Percentiles rank a stretch among this genome's conserved stretches.
These are phyloP conservation scores for Dipodascus geniculatus DNA, from an alignment of 805 yeast species.

Conservation along the genomic window DNA sequence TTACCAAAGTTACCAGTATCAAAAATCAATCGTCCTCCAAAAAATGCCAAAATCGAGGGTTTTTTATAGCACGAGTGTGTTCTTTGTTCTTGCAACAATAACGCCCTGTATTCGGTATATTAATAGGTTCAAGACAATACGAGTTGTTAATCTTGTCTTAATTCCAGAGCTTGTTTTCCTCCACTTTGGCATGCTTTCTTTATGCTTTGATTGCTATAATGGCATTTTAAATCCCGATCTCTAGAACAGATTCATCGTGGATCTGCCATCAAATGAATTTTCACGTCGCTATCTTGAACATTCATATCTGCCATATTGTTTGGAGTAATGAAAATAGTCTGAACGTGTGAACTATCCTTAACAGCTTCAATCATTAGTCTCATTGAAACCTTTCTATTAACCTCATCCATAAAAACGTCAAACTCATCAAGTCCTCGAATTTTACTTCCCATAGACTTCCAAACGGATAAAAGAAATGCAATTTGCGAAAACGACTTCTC, in stretches of 20 bases:
- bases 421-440: conserved; percentile 88
- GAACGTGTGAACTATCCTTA: conserved; percentile 52
- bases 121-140: background rate
- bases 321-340: conserved; percentile 88
- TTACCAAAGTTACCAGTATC: conserved; percentile 6
- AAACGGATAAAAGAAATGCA: conserved; percentile 73
- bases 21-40: too few relatives aligned
- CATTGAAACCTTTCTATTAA: conserved; percentile 72
- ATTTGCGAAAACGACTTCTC: conserved; percentile 92
- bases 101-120: background rate
- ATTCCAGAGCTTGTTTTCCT: too few relatives aligned
- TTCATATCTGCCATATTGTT: conserved; percentile 68
- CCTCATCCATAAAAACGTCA: conserved; percentile 96
- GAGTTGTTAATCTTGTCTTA: too few relatives aligned
- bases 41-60: background rate
- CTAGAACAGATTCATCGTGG: too few relatives aligned
- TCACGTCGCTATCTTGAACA: conserved; percentile 39
- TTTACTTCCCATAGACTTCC: conserved; percentile 85
- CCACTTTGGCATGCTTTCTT: too few relatives aligned
- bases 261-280: conserved; percentile 23
- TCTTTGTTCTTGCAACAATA: conserved; percentile 6
- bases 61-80: conserved; percentile 7
- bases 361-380: conserved; percentile 60
- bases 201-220: too few relatives aligned
- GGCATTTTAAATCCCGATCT: too few relatives aligned